Base-by-base conservation (phyloP, 805 yeast species). In the Kazachstania taianensis region DNA sequence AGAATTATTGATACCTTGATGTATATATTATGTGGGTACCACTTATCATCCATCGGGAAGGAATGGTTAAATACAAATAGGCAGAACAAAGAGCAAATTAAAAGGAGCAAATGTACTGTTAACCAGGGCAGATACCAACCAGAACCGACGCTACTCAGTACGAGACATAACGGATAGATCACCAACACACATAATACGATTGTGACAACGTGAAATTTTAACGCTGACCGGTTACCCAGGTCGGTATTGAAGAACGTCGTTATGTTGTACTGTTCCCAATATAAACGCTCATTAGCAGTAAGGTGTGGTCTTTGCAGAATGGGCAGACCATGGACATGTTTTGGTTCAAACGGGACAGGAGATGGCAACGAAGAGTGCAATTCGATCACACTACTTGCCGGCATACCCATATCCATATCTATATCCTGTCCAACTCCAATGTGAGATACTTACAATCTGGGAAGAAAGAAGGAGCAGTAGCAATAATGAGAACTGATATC, bases 21-120 rank as follows among this genome's bases (percentile, higher is more conserved):
- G 57, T 86, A 86, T 1, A 81, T 78, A 52, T 83, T 83, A 28
- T 70, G 66, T 1, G 94, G 94, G 54, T 84, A 89, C 48, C 84
- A 62, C 37, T 70, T 53, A 4, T 39, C 32, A 8, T 38, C 18
- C 17, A 14, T 27, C 0, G 82, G 80, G 17, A 76, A 78, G 13
- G 78, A 63, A 4, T 63, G 55, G 28, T 73, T 69, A 50, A 78
- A 84, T 7, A 78, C 59, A 34, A 72, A 67, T 47, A 77, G 72
- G 14, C 70, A 57, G 12, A 75, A 42, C 37, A 81, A 57, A 1
- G 92, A 74, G 0, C 70, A 49, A 3, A 74, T 29, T 5, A 71
- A 57, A 5, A 69, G 44, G 0, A 53, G 52, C 5, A 72, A 53
- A 53, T 82, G 78, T 5, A 70, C 45, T 1, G 75, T 57, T 41